Evolutionary conservation across 75 land plant genomes (phyloP).

Genomic region (Pseudotsuga menziesii): DNA sequence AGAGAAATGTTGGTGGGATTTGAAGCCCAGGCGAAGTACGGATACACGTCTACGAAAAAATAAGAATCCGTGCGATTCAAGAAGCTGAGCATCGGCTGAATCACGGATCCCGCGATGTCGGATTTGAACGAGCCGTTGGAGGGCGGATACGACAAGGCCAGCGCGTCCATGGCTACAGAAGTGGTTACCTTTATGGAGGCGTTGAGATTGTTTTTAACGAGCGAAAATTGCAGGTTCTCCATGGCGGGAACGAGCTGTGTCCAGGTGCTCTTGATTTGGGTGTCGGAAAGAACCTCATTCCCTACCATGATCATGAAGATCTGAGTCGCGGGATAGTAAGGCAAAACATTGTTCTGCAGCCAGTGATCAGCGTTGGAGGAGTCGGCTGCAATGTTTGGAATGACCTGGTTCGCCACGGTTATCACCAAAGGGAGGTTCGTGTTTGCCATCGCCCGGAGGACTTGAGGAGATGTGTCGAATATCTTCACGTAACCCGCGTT

Average conservation of each 20-base stretch:
- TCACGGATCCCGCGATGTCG: slow-evolving; percentile 3
- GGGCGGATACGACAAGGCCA: slow-evolving; percentile 19
- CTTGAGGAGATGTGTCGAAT: slow-evolving; percentile 62
- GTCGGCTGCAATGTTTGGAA: slow-evolving; percentile 41
- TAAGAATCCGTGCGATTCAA: slow-evolving; percentile 15
- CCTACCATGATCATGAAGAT: slow-evolving; percentile 65
- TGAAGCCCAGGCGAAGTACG: slow-evolving; percentile 11
- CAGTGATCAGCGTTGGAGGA: slow-evolving; percentile 41
- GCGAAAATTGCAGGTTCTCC: slow-evolving; percentile 18
- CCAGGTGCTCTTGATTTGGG: slow-evolving; percentile 8
- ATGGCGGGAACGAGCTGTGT: slow-evolving; percentile 14
- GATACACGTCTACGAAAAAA: slow-evolving; percentile 29
- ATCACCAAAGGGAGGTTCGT: slow-evolving; percentile 50
- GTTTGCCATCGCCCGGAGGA: slow-evolving; percentile 45
- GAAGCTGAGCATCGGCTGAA: slow-evolving; percentile 22
- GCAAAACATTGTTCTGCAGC: slow-evolving; percentile 52
- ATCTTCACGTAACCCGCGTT: slow-evolving; percentile 45
- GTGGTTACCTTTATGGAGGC: slow-evolving; percentile 18
- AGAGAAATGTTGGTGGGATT: slow-evolving; percentile 5
- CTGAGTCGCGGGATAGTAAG: slow-evolving; percentile 44
- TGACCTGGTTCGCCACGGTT: slow-evolving; percentile 62
- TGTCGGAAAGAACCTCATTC: slow-evolving; percentile 58
- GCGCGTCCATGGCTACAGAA: slow-evolving; percentile 19
- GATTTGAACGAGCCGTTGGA: background rate
- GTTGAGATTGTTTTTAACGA: background rate